Conservation (phyloP, 345 rosid species). For the Theobroma cacao region DNA sequence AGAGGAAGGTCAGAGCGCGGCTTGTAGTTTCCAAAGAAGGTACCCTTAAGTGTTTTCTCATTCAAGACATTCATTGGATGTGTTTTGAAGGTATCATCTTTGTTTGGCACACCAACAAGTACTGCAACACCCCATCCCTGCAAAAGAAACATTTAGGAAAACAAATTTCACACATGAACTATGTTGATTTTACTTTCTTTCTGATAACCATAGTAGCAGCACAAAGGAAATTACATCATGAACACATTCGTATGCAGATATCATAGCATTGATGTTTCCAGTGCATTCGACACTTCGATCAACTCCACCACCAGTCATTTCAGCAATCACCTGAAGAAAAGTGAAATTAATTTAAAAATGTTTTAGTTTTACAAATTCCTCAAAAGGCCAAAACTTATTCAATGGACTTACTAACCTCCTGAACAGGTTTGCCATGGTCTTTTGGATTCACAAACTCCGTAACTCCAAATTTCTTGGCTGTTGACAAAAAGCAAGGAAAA, state of each 20-base stretch:
- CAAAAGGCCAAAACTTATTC: too few relatives aligned
- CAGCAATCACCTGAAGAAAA: constrained; percentile 31
- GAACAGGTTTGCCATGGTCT: constrained; percentile 40
- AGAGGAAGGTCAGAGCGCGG: constrained; percentile 46
- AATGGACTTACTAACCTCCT: constrained; percentile 22
- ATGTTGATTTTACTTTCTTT: neutral
- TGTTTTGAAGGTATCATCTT: constrained; percentile 48
- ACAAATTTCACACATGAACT: neutral
- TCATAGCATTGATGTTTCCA: constrained; percentile 39
- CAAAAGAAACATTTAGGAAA: neutral
- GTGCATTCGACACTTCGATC: constrained; percentile 46
- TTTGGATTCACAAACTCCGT: constrained; percentile 47
- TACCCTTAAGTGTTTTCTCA: constrained; percentile 49
- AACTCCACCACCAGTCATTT: constrained; percentile 40
- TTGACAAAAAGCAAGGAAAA: neutral
- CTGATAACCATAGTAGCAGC: neutral
- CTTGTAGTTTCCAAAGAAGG: constrained; percentile 59
- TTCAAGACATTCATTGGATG: constrained; percentile 42
- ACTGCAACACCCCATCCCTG: constrained; percentile 61
- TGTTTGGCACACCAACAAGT: constrained; percentile 47
- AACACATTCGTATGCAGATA: constrained; percentile 50
- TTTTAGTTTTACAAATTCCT: too few relatives aligned
- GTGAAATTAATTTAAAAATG: too few relatives aligned
- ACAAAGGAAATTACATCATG: constrained; percentile 31
- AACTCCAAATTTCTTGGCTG: constrained; percentile 49